Percentiles rank a stretch among this genome's conserved stretches.
Conservation (phyloP, 1,284 basidiomycete genomes). For the Cryptococcus amylolentus region DNA sequence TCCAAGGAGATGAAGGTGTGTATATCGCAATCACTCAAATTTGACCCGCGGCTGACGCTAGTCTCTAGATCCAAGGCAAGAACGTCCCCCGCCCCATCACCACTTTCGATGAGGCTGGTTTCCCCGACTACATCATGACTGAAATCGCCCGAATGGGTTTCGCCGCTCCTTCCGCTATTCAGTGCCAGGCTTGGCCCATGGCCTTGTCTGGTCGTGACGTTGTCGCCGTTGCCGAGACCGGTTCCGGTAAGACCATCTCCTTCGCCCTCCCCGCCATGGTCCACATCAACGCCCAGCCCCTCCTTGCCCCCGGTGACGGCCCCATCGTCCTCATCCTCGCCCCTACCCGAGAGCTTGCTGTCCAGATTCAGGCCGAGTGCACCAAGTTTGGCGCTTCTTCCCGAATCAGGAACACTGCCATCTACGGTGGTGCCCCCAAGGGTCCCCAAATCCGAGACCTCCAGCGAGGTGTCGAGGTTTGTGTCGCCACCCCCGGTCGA, state of each 20-base stretch:
- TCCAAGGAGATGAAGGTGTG: conserved; percentile 80
- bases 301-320: conserved; percentile 89
- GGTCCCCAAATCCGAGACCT: conserved; percentile 97
- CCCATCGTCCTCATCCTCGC: conserved; percentile 96
- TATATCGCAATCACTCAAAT: not conserved
- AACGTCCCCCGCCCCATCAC: conserved; percentile 85
- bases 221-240: conserved; percentile 94
- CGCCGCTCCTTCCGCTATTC: conserved; percentile 82
- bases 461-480: conserved; percentile 93
- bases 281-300: conserved; percentile 98
- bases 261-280: conserved; percentile 98
- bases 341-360: conserved; percentile 95
- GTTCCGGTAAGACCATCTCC: conserved; percentile 95
- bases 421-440: conserved; percentile 98
- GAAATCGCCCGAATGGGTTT: conserved; percentile 95
- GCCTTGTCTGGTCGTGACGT: conserved; percentile 89
- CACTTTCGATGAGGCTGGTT: conserved; percentile 89
- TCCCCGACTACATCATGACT: conserved; percentile 91
- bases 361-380: conserved; percentile 98
- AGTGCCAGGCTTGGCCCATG: conserved; percentile 99
- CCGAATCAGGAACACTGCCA: conserved; percentile 94
- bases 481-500: conserved; percentile 92
- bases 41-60: conserved; percentile 8
- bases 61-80: conserved; percentile 72
- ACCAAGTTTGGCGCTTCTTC: conserved; percentile 97